A percentile compares a stretch with the other conserved stretches of the same genome.
Conservation (phyloP, 2,329 filamentous ascomycete species). For the Dactylella cylindrospora region DNA sequence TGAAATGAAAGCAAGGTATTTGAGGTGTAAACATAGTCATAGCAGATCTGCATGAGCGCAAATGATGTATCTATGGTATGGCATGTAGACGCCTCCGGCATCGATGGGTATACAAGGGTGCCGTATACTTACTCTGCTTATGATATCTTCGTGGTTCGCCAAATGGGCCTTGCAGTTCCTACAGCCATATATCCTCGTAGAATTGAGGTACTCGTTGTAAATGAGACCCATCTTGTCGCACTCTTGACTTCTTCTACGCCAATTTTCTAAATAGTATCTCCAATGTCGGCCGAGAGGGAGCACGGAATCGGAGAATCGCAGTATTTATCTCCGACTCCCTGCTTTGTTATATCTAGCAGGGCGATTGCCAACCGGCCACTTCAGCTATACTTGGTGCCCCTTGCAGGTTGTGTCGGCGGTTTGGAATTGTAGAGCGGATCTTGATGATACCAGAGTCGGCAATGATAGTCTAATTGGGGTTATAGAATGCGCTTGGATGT, state of each 20-base stretch:
- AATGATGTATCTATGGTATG: neutral
- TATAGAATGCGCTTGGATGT: constrained; percentile 3
- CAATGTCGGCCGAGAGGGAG: no score
- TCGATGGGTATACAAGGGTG: constrained; percentile 6
- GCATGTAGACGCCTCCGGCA: neutral
- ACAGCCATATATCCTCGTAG: constrained; percentile 86
- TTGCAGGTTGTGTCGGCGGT: no score
- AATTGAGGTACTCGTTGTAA: constrained; percentile 89
- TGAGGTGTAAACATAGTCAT: no score
- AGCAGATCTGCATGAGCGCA: neutral
- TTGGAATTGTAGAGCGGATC: neutral
- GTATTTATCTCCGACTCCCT: neutral
- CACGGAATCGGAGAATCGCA: constrained; percentile 1
- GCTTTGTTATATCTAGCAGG: no score
- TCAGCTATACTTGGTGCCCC: no score
- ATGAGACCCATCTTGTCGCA: constrained; percentile 71
- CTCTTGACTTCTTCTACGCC: neutral
- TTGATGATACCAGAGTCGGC: neutral
- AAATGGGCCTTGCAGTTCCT: constrained; percentile 95
- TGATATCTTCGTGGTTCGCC: constrained; percentile 92
- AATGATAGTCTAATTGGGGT: no score
- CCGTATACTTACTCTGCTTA: constrained; percentile 71
- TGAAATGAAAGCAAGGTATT: constrained; percentile 11
- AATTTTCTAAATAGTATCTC: no score
- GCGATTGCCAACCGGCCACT: no score